Percentiles rank a stretch among this genome's conserved stretches.
phyloP scores from a whole-genome alignment of 108 stramenopile species.

The Schizochytrium sp. region DNA sequence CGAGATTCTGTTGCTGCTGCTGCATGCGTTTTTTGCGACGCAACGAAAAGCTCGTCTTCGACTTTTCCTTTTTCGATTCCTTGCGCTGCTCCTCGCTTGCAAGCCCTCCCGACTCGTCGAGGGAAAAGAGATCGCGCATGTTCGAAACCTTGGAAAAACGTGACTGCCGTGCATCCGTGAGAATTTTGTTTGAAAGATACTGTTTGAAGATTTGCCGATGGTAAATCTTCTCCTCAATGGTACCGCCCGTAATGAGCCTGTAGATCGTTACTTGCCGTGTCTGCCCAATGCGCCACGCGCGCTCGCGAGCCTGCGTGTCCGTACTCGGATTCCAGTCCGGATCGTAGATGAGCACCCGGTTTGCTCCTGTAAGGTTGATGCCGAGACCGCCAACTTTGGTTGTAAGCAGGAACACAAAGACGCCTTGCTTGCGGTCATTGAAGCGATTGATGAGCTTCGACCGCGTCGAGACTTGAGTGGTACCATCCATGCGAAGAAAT shows the following conservation, averaged over 20 bases:
- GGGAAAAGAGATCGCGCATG: conserved; percentile 75
- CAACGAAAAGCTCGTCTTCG: neutral
- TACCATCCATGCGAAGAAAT: conserved; percentile 83
- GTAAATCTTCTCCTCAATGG: conserved; percentile 92
- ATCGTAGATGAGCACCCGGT: conserved; percentile 63
- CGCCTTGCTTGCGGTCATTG: conserved; percentile 60
- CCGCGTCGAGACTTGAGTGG: conserved; percentile 73
- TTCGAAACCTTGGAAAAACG: conserved; percentile 78
- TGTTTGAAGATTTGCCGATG: conserved; percentile 98
- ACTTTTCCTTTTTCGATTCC: neutral
- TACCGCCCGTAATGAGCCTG: conserved; percentile 67
- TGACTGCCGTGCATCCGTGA: conserved; percentile 77
- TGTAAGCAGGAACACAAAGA: conserved; percentile 85
- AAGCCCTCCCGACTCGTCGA: conserved; percentile 58
- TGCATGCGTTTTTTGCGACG: neutral
- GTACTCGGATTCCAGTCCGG: conserved; percentile 95
- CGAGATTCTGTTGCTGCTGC: neutral
- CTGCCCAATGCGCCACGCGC: conserved; percentile 86
- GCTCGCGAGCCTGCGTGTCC: conserved; percentile 76
- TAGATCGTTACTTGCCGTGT: conserved; percentile 62
- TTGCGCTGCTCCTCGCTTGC: conserved; percentile 48
- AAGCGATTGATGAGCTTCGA: conserved; percentile 79
- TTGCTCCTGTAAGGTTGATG: conserved; percentile 53
- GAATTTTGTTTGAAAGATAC: conserved; percentile 73
- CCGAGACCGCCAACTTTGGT: conserved; percentile 95